These are phyloP conservation scores for Crithidia brevicula DNA, from an alignment of 208 protist genomes.

Conservation along the genomic window DNA sequence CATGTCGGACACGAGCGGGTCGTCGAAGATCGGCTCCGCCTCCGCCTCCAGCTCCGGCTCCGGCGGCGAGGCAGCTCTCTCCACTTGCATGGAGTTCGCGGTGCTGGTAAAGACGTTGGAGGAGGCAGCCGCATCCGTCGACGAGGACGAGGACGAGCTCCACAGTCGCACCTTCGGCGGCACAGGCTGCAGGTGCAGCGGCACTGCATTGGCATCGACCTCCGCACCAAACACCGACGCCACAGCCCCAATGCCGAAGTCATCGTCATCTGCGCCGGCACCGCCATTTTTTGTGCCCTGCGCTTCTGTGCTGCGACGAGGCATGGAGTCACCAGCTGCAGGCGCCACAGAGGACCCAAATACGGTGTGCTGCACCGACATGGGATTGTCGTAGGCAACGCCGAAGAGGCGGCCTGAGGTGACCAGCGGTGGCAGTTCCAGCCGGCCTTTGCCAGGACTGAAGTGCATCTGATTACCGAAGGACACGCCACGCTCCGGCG, in stretches of 20 bases:
- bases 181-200: slow-evolving; percentile 10
- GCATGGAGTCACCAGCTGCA: not conserved
- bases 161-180: slow-evolving; percentile 4
- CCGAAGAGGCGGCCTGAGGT: slow-evolving; percentile 44
- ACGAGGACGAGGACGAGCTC: slow-evolving; percentile 13
- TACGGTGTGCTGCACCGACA: slow-evolving; percentile 16
- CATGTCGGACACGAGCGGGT: not conserved
- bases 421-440: slow-evolving; percentile 54
- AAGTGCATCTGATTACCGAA: slow-evolving; percentile 49
- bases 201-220: not conserved
- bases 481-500: slow-evolving; percentile 56
- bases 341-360: slow-evolving; percentile 9
- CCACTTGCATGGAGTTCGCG: not conserved
- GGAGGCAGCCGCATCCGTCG: not conserved
- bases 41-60: not conserved
- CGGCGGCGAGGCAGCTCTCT: slow-evolving; percentile 3
- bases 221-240: slow-evolving; percentile 12
- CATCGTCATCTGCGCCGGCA: not conserved
- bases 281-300: not conserved
- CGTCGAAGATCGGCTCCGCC: slow-evolving; percentile 5
- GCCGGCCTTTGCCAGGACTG: slow-evolving; percentile 41
- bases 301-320: not conserved
- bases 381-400: slow-evolving; percentile 11
- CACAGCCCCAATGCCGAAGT: slow-evolving; percentile 13
- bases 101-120: not conserved